Evolutionary conservation across 495 filamentous ascomycete genomes (phyloP).

Genomic region (Talaromyces adpressus): DNA sequence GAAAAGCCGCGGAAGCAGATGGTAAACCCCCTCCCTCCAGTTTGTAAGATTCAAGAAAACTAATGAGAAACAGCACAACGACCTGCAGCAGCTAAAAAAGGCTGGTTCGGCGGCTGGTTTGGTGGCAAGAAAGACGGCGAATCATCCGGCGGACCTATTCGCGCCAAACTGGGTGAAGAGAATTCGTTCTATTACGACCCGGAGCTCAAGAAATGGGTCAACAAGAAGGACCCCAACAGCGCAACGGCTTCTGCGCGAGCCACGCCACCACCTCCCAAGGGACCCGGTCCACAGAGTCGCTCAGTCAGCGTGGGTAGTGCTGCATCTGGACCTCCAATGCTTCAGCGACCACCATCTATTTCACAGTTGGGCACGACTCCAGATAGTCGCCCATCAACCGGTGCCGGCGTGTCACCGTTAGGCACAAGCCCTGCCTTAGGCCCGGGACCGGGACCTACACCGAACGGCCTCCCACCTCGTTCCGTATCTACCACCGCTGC

Average conservation of each 20-base stretch:
- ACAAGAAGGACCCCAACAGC: conserved; percentile 70
- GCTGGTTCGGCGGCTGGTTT: conserved; percentile 87
- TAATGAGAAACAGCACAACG: conserved; percentile 35
- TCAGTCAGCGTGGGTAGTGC: conserved; percentile 29
- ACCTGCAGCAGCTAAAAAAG: conserved; percentile 50
- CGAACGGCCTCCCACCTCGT: conserved; percentile 18
- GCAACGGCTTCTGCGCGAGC: conserved; percentile 38
- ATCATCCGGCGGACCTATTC: conserved; percentile 56
- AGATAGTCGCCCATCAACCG: conserved; percentile 32
- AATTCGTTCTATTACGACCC: conserved; percentile 90
- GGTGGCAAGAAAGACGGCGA: conserved; percentile 63
- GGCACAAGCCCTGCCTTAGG: conserved; percentile 36
- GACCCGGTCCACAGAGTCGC: conserved; percentile 35
- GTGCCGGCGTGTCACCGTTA: conserved; percentile 24
- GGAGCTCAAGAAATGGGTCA: conserved; percentile 94
- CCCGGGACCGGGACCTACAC: conserved; percentile 13
- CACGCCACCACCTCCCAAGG: conserved; percentile 46
- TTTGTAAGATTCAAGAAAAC: neutral
- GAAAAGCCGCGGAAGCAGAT: conserved; percentile 80
- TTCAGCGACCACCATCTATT: conserved; percentile 22
- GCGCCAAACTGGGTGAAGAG: conserved; percentile 91
- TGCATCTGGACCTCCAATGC: conserved; percentile 16
- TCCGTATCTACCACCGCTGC: conserved; percentile 31
- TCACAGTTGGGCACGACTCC: conserved; percentile 17
- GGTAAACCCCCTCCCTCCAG: conserved; percentile 33